Base-by-base conservation (phyloP, 257 asterid genomes). In the Gentiana straminea region DNA sequence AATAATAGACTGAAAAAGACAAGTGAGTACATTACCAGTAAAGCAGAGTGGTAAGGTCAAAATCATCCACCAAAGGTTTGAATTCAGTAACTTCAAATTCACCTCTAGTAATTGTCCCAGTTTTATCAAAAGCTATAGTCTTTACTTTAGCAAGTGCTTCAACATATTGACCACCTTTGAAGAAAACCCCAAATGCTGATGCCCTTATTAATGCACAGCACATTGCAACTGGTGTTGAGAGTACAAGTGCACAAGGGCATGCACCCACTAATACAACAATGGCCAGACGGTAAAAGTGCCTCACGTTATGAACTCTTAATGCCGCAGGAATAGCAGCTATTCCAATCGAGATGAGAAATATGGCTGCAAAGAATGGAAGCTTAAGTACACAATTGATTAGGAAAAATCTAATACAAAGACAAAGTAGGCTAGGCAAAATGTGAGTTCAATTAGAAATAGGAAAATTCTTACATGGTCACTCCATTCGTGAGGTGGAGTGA, bases 141-240 rank as follows among this genome's bases (percentile, higher is more conserved):
- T 77, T 86, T 8, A 86, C 66, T 58, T 55, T 46, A 2, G 98
- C 85, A 7, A 90, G 91, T 44, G 74, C 79, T 64, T 89, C 97
- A 10, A 89, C 78, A 72, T 83, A 76, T 37, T 83, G 84, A 0
- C 87, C 88, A 15, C 97, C 94, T 72, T 86, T 89, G 54, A 89
- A 78, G 69, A 89, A 74, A 63, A 89, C 84, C 7, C 97, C 97
- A 2, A 82, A 66, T 10, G 75, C 75, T 34, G 97, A 93, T 35
- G 97, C 95, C 65, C 71, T 83, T 7, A 95, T 78, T 4, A 89
- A 79, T 12, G 94, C 95, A 68, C 97, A 89, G 55, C 72, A 86
- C 86, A 84, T 82, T 41, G 93, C 97, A 3, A 86, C 93, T 0
- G 97, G 97, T 13, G 95, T 89, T 7, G 97, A 89, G 37, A 89